Evolutionary conservation across 2,329 filamentous ascomycete species (phyloP), one percentile per base, ranked within the genome.

Genomic region (Neophaeococcomyces mojaviensis): DNA sequence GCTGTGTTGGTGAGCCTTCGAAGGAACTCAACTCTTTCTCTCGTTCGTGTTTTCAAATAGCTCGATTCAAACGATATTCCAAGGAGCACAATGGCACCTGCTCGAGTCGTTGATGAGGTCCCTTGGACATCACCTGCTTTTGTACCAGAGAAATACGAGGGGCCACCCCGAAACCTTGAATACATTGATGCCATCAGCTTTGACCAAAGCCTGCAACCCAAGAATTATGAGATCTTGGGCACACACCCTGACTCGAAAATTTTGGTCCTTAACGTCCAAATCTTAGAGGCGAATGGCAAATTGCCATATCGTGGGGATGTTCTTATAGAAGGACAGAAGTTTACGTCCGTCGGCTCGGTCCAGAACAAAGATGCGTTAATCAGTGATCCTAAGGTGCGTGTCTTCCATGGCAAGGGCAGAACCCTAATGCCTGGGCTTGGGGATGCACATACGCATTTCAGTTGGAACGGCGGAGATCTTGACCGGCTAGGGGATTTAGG

Each of bases 381-480:
- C 9, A 51, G 53, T 18, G 57, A 67, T 30, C 49, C 60, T 4
- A 59, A 56, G 18, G 62, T 69, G 8, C 60, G 63, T 20, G 57
- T 66, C 22, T 59, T 70, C 39, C 46, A 67, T 4, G 69, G 68
- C 1, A 55, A 55, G 12, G 68, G 68, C 1, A 58, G 70, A 18
- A 74, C 71, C 1, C 51, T 75, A 20, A 74, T 74, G 66, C 65
- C 65, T 12, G 72, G 72, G 0, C 58, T 74, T 0, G 68, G 69
- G 1, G 72, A 75, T 48, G 66, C 69, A 0, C 72, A 76, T 53
- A 68, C 69, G 0, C 70, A 74, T 50, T 62, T 74, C 4, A 68
- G 65, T 3, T 75, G 70, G 71, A 73, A 74, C 45, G 63, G 62
- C 4, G 62, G 65, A 4, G 65, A 69, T 41, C 60, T 74, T 0